Evolutionary conservation across 176 grass and related monocot species (phyloP).

Genomic region (Musa schizocarpa): DNA sequence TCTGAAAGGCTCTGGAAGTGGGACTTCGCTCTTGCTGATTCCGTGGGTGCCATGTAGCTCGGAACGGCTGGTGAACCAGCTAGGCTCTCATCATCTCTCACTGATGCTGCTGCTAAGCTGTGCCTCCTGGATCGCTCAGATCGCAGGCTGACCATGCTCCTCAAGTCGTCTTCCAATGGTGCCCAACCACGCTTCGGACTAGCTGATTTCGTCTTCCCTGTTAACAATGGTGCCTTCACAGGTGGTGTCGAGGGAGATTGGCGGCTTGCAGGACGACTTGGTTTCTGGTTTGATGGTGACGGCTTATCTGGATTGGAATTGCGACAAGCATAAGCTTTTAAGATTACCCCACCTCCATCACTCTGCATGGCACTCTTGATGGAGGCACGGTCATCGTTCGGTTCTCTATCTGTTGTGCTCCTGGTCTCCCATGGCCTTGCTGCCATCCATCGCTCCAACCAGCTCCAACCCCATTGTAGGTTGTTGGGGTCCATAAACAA

Average conservation of each 20-base stretch:
- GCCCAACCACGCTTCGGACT: slow-evolving; percentile 44
- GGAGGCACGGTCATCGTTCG: slow-evolving; percentile 39
- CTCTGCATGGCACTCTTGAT: slow-evolving; percentile 39
- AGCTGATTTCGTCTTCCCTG: slow-evolving; percentile 41
- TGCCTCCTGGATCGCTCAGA: slow-evolving; percentile 70
- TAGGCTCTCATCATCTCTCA: slow-evolving; percentile 63
- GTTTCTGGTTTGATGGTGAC: slow-evolving; percentile 41
- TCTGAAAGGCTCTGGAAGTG: slow-evolving; percentile 42
- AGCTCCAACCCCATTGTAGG: slow-evolving; percentile 98
- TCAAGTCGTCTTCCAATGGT: slow-evolving; percentile 46
- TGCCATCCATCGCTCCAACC: slow-evolving; percentile 98
- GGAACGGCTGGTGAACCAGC: slow-evolving; percentile 49
- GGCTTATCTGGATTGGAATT: slow-evolving; percentile 50
- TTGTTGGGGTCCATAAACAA: slow-evolving; percentile 97
- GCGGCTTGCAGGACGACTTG: slow-evolving; percentile 28
- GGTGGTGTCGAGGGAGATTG: slow-evolving; percentile 47
- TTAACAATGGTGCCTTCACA: slow-evolving; percentile 33
- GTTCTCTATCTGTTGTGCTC: slow-evolving; percentile 45
- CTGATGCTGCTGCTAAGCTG: slow-evolving; percentile 50
- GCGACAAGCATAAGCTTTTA: slow-evolving; percentile 68
- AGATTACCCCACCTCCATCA: slow-evolving; percentile 76
- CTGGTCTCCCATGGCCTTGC: slow-evolving; percentile 68
- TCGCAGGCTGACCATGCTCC: slow-evolving; percentile 51
- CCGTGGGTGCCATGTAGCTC: slow-evolving; percentile 83
- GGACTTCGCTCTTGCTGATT: slow-evolving; percentile 77